Conservation (phyloP, 352 stramenopile species). For the Globisporangium paddicum region DNA sequence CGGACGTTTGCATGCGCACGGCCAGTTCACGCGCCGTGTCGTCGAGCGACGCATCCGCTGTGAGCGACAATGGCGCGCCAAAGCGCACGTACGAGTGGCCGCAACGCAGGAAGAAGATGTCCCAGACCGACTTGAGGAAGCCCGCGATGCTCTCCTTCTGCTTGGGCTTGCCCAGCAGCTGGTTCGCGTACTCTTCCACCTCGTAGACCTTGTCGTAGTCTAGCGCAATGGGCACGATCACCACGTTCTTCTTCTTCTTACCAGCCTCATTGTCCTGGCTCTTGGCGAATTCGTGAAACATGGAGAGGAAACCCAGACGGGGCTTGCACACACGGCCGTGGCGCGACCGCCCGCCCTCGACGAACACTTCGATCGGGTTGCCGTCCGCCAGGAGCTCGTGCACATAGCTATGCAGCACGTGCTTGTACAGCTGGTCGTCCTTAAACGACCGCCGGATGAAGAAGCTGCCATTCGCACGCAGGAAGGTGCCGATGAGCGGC, state of each 20-base stretch:
- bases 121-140: conserved; percentile 69
- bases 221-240: conserved; percentile 84
- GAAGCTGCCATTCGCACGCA: conserved; percentile 85
- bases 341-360: conserved; percentile 83
- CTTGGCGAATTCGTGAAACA: conserved; percentile 65
- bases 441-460: conserved; percentile 86
- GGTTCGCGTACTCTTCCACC: conserved; percentile 81
- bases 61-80: conserved; percentile 57
- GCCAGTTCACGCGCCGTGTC: conserved; percentile 47
- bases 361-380: conserved; percentile 86
- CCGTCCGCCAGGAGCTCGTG: conserved; percentile 76
- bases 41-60: conserved; percentile 39
- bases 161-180: conserved; percentile 85
- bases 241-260: conserved; percentile 40
- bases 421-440: conserved; percentile 71
- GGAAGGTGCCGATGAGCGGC: conserved; percentile 69
- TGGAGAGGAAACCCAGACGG: conserved; percentile 63
- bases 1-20: conserved; percentile 66
- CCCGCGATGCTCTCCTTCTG: conserved; percentile 70
- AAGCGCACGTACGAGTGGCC: conserved; percentile 87
- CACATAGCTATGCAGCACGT: conserved; percentile 84
- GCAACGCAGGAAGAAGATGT: conserved; percentile 67
- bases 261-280: conserved; percentile 5
- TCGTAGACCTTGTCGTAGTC: conserved; percentile 90
- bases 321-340: conserved; percentile 75